Base-by-base conservation (phyloP, 371 early-diverging fungal species). In the Saksenaea vasiformis region DNA sequence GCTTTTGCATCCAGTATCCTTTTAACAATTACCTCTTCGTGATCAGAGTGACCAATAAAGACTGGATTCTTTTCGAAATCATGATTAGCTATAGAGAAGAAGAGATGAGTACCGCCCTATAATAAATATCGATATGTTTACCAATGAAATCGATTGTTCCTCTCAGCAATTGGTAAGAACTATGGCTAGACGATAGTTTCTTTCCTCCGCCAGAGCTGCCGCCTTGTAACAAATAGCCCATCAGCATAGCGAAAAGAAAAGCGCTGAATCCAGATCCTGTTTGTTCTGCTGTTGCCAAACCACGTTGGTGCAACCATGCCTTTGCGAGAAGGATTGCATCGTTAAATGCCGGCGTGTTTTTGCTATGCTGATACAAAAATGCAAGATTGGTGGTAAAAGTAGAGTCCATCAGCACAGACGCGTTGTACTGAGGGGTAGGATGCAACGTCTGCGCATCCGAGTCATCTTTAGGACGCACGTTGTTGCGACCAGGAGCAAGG, bases 351-450 rank as follows among this genome's bases (percentile, higher is more conserved):
- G 85, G 66, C 60, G 91, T 90, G 39, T 67, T 69, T 61, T 92
- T 89, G 62, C 80, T 73, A 39, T 93, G 90, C 60, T 88, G 85
- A 65, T 93, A 89, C 19, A 97, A 71, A 59, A 87, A 90, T 47
- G 90, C 89, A 73, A 96, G 79, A 70, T 93, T 93, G 26, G 88
- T 62, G 5, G 91, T 85, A 55, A 88, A 81, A 37, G 84, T 71
- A 1, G 89, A 88, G 64, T 97, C 98, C 65, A 81, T 76, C 54
- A 94, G 79, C 14, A 98, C 64, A 3, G 92, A 84, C 0, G 93
- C 83, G 72, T 97, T 98, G 84, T 98, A 98, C 51, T 86, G 91
- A 27, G 98, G 96, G 24, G 98, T 98, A 1, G 96, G 73, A 0
- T 81, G 78, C 9, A 47, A 22, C 14, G 70, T 66, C 1, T 57